Percentiles rank a stretch among this genome's conserved stretches.
Evolutionary conservation across 1,284 basidiomycete genomes (phyloP).

Genomic region (Puccinia horiana): DNA sequence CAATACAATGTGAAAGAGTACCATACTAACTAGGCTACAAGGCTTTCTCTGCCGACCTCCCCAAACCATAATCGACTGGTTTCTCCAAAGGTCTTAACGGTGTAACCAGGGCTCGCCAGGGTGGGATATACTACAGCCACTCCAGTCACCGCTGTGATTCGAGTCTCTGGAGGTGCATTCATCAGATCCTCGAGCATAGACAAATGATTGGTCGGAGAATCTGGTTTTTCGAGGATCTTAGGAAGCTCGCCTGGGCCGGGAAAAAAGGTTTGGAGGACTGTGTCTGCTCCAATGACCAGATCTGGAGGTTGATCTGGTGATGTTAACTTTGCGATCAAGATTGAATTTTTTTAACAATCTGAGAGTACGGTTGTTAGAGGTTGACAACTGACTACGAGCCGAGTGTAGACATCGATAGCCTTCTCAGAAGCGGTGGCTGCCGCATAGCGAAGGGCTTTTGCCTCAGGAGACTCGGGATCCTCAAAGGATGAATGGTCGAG

Average conservation of each 20-base stretch:
- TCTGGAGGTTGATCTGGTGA: conserved; percentile 53
- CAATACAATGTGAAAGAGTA: neutral
- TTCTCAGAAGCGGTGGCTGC: conserved; percentile 48
- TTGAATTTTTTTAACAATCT: conserved; percentile 46
- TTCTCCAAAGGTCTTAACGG: conserved; percentile 23
- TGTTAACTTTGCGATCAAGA: conserved; percentile 42
- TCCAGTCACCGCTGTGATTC: conserved; percentile 9
- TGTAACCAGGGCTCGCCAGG: conserved; percentile 27
- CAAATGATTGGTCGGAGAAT: conserved; percentile 51
- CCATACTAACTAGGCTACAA: conserved; percentile 28
- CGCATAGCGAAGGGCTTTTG: conserved; percentile 52
- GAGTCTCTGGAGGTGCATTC: conserved; percentile 10
- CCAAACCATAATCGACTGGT: conserved; percentile 40
- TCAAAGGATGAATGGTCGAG: conserved; percentile 21
- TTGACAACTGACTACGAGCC: conserved; percentile 51
- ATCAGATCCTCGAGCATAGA: conserved; percentile 47
- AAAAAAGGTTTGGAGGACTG: conserved; percentile 54
- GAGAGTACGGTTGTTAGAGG: neutral
- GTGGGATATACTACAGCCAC: conserved; percentile 35
- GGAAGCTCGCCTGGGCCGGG: conserved; percentile 52
- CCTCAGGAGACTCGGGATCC: conserved; percentile 49
- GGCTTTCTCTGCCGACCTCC: conserved; percentile 12
- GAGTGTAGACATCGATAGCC: conserved; percentile 53
- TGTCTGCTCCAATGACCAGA: conserved; percentile 53
- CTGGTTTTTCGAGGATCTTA: conserved; percentile 51